Evolutionary conservation across 2,329 filamentous ascomycete genomes (phyloP).

Genomic region (Apiospora malaysiana): DNA sequence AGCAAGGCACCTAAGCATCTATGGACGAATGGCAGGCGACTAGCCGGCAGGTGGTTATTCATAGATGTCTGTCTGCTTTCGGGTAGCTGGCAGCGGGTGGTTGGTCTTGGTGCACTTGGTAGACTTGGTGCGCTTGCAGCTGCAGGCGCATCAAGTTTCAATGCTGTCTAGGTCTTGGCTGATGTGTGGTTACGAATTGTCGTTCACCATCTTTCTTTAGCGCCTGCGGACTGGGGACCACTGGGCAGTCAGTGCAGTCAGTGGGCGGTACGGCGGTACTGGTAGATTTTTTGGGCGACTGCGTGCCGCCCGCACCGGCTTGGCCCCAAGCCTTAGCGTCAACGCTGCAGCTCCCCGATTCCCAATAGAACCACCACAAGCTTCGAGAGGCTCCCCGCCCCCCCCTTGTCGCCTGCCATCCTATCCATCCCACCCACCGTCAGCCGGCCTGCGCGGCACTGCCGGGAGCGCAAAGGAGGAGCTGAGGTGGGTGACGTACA

Average conservation of each 20-base stretch:
- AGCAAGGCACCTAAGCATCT: background rate
- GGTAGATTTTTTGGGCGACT: background rate
- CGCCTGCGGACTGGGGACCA: background rate
- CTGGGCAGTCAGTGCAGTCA: too few relatives aligned
- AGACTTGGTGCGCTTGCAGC: background rate
- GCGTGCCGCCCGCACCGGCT: slow-evolving; percentile 17
- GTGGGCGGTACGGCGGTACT: too few relatives aligned
- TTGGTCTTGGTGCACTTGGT: background rate
- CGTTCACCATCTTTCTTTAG: slow-evolving; percentile 2
- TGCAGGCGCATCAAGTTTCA: slow-evolving; percentile 8
- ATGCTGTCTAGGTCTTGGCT: slow-evolving; percentile 10
- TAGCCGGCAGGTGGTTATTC: background rate
- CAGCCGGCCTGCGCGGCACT: background rate
- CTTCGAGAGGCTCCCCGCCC: slow-evolving; percentile 6
- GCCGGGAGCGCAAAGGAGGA: background rate
- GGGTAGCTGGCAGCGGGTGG: background rate
- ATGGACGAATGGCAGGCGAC: background rate
- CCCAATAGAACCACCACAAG: slow-evolving; percentile 13
- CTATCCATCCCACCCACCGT: background rate
- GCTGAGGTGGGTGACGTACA: slow-evolving; percentile 7
- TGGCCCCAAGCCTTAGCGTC: background rate
- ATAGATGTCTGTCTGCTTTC: background rate
- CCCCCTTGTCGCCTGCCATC: slow-evolving; percentile 4
- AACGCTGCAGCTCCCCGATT: background rate
- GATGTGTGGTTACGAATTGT: slow-evolving; percentile 14